A percentile compares a stretch with the other conserved stretches of the same genome.
Evolutionary conservation across 257 asterid genomes (phyloP).

Genomic region (Schizonepeta tenuifolia): DNA sequence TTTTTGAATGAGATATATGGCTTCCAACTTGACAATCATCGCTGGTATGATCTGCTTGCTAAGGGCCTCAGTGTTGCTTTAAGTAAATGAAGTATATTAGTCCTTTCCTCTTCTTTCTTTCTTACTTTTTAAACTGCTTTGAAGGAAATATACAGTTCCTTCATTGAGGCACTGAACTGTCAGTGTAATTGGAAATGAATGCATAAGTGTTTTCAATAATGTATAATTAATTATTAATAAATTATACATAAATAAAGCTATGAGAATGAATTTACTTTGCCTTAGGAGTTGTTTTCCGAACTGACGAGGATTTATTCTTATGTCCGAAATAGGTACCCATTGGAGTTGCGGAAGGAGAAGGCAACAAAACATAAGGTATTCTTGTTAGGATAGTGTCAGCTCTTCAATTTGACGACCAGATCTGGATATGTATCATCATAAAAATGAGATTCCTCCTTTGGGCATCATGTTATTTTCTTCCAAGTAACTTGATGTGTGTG

Average conservation of each 20-base stretch:
- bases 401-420: slow-evolving; percentile 25
- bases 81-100: too few species aligned
- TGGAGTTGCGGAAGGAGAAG: slow-evolving; percentile 96
- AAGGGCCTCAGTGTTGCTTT: slow-evolving; percentile 6
- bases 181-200: background rate
- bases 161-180: background rate
- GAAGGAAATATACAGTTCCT: background rate
- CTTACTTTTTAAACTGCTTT: background rate
- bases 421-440: slow-evolving; percentile 16
- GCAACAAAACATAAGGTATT: slow-evolving; percentile 82
- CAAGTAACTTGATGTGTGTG: background rate
- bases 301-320: slow-evolving; percentile 30
- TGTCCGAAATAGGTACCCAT: slow-evolving; percentile 71
- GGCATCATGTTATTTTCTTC: slow-evolving; percentile 1
- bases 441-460: slow-evolving; percentile 9
- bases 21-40: slow-evolving; percentile 89
- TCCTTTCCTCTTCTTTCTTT: background rate
- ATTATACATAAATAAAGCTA: background rate
- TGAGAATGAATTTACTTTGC: background rate
- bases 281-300: slow-evolving; percentile 21
- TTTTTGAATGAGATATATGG: slow-evolving; percentile 96
- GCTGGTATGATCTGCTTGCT: slow-evolving; percentile 64
- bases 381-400: slow-evolving; percentile 3
- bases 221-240: background rate
- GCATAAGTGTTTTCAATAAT: background rate